Evolutionary conservation across 768 basidiomycete genomes (phyloP).

Genomic region (Panaeolus papilionaceus): DNA sequence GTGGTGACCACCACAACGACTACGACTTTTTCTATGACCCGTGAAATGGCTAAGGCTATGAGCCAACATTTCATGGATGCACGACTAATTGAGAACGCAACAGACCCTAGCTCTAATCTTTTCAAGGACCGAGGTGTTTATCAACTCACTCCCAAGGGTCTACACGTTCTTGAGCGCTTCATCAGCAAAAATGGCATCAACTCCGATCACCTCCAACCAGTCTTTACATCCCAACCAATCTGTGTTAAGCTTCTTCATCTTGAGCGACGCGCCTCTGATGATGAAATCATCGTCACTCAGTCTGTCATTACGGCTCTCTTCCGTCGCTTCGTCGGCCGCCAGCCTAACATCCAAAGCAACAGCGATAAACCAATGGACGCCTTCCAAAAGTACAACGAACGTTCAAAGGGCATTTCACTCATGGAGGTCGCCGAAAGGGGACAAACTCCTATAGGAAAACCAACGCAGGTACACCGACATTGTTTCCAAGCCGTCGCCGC

Average conservation of each 20-base stretch:
- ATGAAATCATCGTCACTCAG: conserved; percentile 96
- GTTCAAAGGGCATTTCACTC: conserved; percentile 74
- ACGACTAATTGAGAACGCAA: conserved; percentile 95
- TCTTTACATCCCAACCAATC: conserved; percentile 93
- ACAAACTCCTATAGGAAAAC: conserved; percentile 57
- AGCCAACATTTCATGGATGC: conserved; percentile 99
- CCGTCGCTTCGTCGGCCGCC: conserved; percentile 90
- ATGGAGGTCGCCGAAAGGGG: conserved; percentile 75
- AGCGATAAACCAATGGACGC: conserved; percentile 57
- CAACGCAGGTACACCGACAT: conserved; percentile 58
- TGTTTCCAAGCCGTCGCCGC: conserved; percentile 89
- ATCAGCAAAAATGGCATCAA: conserved; percentile 99
- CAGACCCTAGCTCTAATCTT: conserved; percentile 83
- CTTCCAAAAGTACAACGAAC: conserved; percentile 79
- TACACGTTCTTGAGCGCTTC: conserved; percentile 99
- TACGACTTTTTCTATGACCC: conserved; percentile 99
- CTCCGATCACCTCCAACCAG: conserved; percentile 87
- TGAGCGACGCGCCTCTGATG: conserved; percentile 89
- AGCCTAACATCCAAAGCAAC: conserved; percentile 76
- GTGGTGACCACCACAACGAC: conserved; percentile 99
- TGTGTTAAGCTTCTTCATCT: conserved; percentile 98
- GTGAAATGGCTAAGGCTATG: conserved; percentile 99
- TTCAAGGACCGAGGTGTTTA: conserved; percentile 99
- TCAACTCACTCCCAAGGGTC: conserved; percentile 94
- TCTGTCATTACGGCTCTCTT: conserved; percentile 94